Base-by-base conservation (phyloP, 176 grass and related monocot species). In the Bromus sterilis region DNA sequence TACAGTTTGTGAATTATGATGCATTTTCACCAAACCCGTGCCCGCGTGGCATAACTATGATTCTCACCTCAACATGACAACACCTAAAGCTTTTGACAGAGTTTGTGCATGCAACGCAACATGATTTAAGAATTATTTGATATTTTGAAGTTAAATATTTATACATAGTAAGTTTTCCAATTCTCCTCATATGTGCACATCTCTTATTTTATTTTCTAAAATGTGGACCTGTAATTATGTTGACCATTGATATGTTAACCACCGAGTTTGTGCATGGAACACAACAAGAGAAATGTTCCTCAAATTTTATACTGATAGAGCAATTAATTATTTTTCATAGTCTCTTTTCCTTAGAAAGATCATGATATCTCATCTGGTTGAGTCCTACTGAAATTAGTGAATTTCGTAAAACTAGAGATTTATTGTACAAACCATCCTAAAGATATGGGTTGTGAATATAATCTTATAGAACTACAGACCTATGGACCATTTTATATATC, bases 191-290 rank as follows among this genome's bases (percentile, higher is more conserved):
- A 6, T n/a, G 30, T 63, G 13, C 30, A 66, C 18, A 71, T 68
- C 11, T 71, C 76, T 73, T 66, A 35, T 37, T 78, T 80, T 3
- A 77, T 65, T 11, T 75, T 67, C n/a, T n/a, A n/a, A 31, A 80
- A 36, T 23, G 82, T 65, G 66, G 11, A 56, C 5, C 9, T 2
- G 13, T 25, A 59, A 41, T 29, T 31, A 69, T 70, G 11, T 64
- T 18, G n/a, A 62, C 16, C 25, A 53, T 56, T 42, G 6, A 49
- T 31, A 30, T 71, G 46, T 71, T 49, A n/a, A n/a, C n/a, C n/a
- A n/a, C n/a, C 48, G 23, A 42, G 24, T 61, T 61, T 61, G 75
- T n/a, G n/a, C n/a, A n/a, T n/a, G n/a, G n/a, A n/a, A n/a, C n/a
- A n/a, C 56, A 72, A 55, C 5, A 33, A 42, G 25, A 15, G 2